Conservation (phyloP, 176 grass and related monocot genomes). For the Bromus sterilis region DNA sequence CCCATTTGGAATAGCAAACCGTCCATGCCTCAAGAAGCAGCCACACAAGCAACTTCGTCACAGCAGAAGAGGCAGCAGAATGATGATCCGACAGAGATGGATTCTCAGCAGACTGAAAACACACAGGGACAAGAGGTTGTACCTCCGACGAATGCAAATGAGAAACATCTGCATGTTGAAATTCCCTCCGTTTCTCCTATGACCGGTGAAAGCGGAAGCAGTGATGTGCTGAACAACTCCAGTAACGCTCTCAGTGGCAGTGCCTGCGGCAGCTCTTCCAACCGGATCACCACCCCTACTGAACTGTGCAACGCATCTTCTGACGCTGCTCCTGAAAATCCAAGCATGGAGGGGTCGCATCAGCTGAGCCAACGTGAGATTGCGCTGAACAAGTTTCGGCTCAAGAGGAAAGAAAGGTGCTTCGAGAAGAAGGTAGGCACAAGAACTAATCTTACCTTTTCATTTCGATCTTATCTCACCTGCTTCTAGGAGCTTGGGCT, state of each 20-base stretch:
- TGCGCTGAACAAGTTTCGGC: slow-evolving; percentile 89
- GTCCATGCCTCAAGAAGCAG: slow-evolving; percentile 28
- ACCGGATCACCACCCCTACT: slow-evolving; percentile 8
- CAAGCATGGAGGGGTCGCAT: slow-evolving; percentile 19
- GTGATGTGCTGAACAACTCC: slow-evolving; percentile 17
- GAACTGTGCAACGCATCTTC: slow-evolving; percentile 10
- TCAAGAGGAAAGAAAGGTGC: slow-evolving; percentile 97
- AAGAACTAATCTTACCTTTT: neutral
- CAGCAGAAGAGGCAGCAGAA: slow-evolving; percentile 22
- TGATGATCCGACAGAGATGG: slow-evolving; percentile 10
- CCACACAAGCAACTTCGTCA: slow-evolving; percentile 5
- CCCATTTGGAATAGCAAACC: slow-evolving; percentile 34
- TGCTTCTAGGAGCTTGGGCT: neutral
- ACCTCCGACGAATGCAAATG: slow-evolving; percentile 1
- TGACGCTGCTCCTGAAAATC: slow-evolving; percentile 11
- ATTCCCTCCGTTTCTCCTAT: slow-evolving; percentile 31
- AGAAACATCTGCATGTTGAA: slow-evolving; percentile 23
- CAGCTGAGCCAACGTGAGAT: slow-evolving; percentile 61
- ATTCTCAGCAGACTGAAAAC: slow-evolving; percentile 6
- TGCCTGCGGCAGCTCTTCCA: slow-evolving; percentile 26
- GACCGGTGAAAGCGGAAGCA: slow-evolving; percentile 40
- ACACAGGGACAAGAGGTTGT: neutral
- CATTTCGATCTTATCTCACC: neutral
- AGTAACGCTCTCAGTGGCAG: slow-evolving; percentile 28
- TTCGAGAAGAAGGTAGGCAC: slow-evolving; percentile 91